These are phyloP conservation scores for Nepenthes mirabilis DNA, from an alignment of 148 eudicot genomes.

Conservation along the genomic window DNA sequence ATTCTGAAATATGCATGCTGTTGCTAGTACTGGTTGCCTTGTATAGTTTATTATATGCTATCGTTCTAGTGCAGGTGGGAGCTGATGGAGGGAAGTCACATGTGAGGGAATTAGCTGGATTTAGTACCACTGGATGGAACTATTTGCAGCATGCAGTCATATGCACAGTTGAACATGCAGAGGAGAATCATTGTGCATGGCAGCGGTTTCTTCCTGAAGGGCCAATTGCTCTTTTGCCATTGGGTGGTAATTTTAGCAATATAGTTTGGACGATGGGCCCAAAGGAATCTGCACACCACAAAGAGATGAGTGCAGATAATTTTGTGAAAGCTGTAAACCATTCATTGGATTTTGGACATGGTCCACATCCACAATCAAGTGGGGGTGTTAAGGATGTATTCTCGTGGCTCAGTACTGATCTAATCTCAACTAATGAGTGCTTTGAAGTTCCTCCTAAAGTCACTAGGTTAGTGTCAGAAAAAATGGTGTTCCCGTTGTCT, in stretches of 20 bases:
- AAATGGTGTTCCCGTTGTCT: conserved; percentile 90
- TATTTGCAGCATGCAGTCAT: conserved; percentile 88
- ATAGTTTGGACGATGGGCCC: conserved; percentile 98
- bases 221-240: conserved; percentile 89
- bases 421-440: conserved; percentile 41
- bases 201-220: conserved; percentile 93
- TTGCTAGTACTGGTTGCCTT: background rate
- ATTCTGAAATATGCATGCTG: background rate
- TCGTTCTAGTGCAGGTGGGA: conserved; percentile 52
- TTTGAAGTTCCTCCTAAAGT: conserved; percentile 94
- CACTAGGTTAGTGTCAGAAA: conserved; percentile 52
- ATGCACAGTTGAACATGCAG: conserved; percentile 76
- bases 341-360: conserved; percentile 76
- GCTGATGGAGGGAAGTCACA: conserved; percentile 96
- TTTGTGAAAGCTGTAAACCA: conserved; percentile 64
- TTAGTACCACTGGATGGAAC: conserved; percentile 67
- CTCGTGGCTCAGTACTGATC: conserved; percentile 37
- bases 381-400: conserved; percentile 30
- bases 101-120: conserved; percentile 75
- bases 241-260: conserved; percentile 87
- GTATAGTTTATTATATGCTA: background rate
- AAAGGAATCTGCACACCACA: conserved; percentile 48
- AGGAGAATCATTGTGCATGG: conserved; percentile 72
- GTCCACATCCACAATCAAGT: conserved; percentile 70
- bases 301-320: conserved; percentile 52